Base-by-base conservation (phyloP, 164 flowering plant species). In the Vitis rotundifolia region DNA sequence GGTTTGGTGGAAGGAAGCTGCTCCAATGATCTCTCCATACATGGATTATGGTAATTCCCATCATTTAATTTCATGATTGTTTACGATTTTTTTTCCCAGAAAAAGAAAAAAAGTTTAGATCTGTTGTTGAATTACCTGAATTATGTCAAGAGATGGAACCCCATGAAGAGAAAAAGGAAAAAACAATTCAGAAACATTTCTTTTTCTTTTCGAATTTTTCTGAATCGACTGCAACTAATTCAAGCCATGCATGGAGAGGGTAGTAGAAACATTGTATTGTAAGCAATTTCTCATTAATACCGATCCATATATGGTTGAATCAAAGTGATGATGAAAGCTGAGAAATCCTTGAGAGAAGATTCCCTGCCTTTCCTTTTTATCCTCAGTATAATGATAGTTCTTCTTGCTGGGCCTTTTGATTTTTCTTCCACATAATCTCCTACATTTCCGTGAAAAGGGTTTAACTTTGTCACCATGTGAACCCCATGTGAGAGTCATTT, bases 401-500 rank as follows among this genome's bases (percentile, higher is more conserved):
- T 69, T 70, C 62, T 74, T 71, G 75, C 65, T 77, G 65, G 44
- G 68, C 66, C 73, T 69, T 67, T 70, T 70, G 62, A 51, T 71
- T 63, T 71, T 65, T 61, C 49, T 58, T 70, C 56, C 28, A 59
- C 59, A 61, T 72, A 61, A 70, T 71, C 75, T 72, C 79, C 75
- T 78, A 75, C 78, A 77, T 72, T 75, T 80, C 75, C 71, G 79
- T 78, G 81, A 68, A 71, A 77, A 81, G 75, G 76, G 71, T 73
- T 57, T 64, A 55, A 11, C 69, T 63, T 72, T 78, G 78, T 75
- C 77, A 63, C 77, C 63, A 52, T 70, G 51, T 77, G 76, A 77
- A 31, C 47, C 44, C 19, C 12, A 14, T 18, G 22, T 61, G 59
- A 31, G 37, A 29, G 11, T 13, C 68, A 61, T 69, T 68, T 54